Evolutionary conservation across 1,139 yeast genomes (phyloP), one percentile per base, ranked within the genome.

Genomic region (Diutina pseudorugosa): DNA sequence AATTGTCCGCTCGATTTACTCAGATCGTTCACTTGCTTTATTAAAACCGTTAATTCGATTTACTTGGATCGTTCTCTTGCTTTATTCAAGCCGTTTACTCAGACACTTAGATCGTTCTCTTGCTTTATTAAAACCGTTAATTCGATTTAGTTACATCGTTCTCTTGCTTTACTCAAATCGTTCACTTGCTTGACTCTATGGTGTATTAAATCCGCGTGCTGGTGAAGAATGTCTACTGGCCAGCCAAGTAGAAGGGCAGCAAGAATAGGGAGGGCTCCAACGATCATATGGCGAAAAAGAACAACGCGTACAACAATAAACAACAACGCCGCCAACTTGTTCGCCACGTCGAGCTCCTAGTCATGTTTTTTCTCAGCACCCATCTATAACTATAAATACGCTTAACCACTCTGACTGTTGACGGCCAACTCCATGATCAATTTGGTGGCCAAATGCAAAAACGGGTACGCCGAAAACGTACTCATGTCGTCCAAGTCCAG

Each of bases 371-470:
- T n/a, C n/a, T 30, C 36, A 11, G 36, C 36, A 30, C 36, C 36
- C 41, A 16, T 30, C 36, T 14, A 30, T 33, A 25, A 25, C 16
- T 30, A 21, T n/a, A 30, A 9, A 12, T 27, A 16, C 18, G n/a
- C 19, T 30, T 53, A 52, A 54, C 62, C 62, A 51, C 72, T 73
- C 57, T 79, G 83, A 59, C 86, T 79, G 65, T 91, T 93, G 16
- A 93, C 98, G 1, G 98, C 98, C 59, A 93, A 76, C 67, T 93
- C 98, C 96, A 93, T 90, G 58, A 93, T 93, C 58, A 93, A 77
- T 62, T 91, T 74, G 1, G 98, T 91, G 30, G 97, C 94, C 61
- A 93, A 72, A 68, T 93, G 96, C 62, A 93, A 72, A 66, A 93
- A 93, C 41, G 98, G 98, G 63, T 91, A 93, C 0, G 97, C 97